Evolutionary conservation across 108 stramenopile species (phyloP).

Genomic region (Skeletonema marinoi): DNA sequence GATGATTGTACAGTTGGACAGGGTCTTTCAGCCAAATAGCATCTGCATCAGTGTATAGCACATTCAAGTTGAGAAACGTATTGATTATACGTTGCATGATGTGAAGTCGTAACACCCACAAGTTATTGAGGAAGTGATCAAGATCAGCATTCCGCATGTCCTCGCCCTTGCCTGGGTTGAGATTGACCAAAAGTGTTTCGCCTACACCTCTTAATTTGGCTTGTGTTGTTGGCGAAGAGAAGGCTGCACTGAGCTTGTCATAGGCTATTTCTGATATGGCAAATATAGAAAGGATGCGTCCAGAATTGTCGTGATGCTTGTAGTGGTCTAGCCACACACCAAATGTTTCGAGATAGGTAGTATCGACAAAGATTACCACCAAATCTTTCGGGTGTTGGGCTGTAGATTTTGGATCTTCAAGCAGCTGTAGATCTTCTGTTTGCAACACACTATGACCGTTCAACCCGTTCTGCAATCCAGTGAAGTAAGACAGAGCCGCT

Average conservation of each 20-base stretch:
- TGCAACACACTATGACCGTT: too few species aligned
- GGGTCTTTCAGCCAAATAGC: not conserved
- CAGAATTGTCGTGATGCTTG: not conserved
- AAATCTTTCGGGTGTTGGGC: not conserved
- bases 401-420: too few species aligned
- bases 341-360: not conserved
- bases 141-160: not conserved
- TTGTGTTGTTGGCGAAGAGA: not conserved
- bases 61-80: not conserved
- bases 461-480: too few species aligned
- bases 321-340: not conserved
- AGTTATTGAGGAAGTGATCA: not conserved
- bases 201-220: not conserved
- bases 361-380: not conserved
- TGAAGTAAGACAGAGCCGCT: too few species aligned
- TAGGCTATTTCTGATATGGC: not conserved
- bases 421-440: too few species aligned
- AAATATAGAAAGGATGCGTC: not conserved
- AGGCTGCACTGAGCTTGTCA: not conserved
- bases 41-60: not conserved
- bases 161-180: not conserved
- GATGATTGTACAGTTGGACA: not conserved
- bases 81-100: not conserved
- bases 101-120: not conserved
- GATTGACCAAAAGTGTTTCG: not conserved